Conservation (phyloP, 1,139 yeast species). For the Kurtzmaniella quercitrusa region DNA sequence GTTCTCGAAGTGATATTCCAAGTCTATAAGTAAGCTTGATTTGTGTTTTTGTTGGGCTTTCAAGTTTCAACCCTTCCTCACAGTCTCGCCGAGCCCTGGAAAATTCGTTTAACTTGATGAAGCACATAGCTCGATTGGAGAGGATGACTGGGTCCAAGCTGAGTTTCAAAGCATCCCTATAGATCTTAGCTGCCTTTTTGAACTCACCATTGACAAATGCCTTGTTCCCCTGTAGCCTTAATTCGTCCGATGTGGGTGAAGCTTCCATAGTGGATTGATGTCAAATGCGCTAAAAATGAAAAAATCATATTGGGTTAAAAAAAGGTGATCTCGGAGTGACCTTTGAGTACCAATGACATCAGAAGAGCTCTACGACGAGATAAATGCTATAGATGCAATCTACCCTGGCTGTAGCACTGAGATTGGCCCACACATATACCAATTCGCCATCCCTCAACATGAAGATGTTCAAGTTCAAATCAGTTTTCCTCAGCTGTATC, state of each 20-base stretch:
- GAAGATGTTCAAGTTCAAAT: slow-evolving; percentile 54
- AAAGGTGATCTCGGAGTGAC: not conserved
- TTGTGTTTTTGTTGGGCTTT: slow-evolving; percentile 20
- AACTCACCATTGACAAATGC: slow-evolving; percentile 56
- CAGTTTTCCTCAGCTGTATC: slow-evolving; percentile 68
- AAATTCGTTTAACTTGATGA: slow-evolving; percentile 52
- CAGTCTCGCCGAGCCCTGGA: slow-evolving; percentile 60
- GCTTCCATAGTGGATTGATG: not conserved
- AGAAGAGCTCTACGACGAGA: slow-evolving; percentile 70
- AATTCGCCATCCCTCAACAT: slow-evolving; percentile 61
- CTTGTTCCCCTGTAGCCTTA: slow-evolving; percentile 57
- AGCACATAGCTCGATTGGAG: slow-evolving; percentile 78
- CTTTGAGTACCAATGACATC: slow-evolving; percentile 23
- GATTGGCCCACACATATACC: slow-evolving; percentile 38
- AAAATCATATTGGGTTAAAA: not conserved
- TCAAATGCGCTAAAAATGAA: not conserved
- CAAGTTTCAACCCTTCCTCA: slow-evolving; percentile 47
- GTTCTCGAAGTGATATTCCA: slow-evolving; percentile 42
- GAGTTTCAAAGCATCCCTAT: slow-evolving; percentile 59
- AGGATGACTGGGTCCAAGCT: slow-evolving; percentile 64
- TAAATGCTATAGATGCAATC: slow-evolving; percentile 84
- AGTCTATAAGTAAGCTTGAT: slow-evolving; percentile 58
- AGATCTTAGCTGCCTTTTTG: slow-evolving; percentile 54
- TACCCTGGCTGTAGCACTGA: slow-evolving; percentile 54
- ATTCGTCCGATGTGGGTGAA: slow-evolving; percentile 19